Evolutionary conservation across 306 rosid species (phyloP), one percentile per base, ranked within the genome.

Genomic region (Medicago truncatula): DNA sequence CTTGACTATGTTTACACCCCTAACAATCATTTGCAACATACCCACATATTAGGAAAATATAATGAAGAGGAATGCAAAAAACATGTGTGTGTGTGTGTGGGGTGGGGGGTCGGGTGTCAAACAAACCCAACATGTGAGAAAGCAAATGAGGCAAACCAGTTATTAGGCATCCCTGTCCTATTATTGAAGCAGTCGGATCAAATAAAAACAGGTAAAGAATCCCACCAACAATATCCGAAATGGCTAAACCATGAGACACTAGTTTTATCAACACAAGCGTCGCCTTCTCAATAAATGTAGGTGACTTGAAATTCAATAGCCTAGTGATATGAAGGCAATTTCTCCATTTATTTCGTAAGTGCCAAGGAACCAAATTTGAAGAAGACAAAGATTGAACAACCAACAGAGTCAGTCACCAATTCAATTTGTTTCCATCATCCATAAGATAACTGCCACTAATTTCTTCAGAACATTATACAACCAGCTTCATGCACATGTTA

Each of bases 381-480:
- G 63, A 50, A 2, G 7, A 58, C 8, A 58, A 23, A 25, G 63
- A 23, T 58, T 58, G 63, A 58, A 23, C 64, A 23, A 58, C 64
- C 8, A 58, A 23, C 64, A 50, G 57, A 50, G 18, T 58, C 38
- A 6, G 17, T 58, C 15, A 49, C 36, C 25, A 49, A 56, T 36
- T 28, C 67, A 65, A 16, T 66, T 74, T 18, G 47, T 44, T 60
- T 43, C 28, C 71, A 14, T 9, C 73, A 54, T 28, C 41, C 54
- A 10, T 20, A 62, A 73, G 67, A 73, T 61, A 73, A 67, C 38
- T 67, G 46, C 78, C 31, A 56, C 47, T 53, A 56, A 31, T 73
- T 65, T 67, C 70, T 46, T 78, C 68, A 40, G 28, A 80, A 73
- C 39, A 66, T 76, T 50, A 36, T 36, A 13, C 52, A 59, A 4